Percentiles rank a stretch among this genome's conserved stretches.
Evolutionary conservation across 257 asterid species (phyloP).

Genomic region (Lycium ferocissimum): DNA sequence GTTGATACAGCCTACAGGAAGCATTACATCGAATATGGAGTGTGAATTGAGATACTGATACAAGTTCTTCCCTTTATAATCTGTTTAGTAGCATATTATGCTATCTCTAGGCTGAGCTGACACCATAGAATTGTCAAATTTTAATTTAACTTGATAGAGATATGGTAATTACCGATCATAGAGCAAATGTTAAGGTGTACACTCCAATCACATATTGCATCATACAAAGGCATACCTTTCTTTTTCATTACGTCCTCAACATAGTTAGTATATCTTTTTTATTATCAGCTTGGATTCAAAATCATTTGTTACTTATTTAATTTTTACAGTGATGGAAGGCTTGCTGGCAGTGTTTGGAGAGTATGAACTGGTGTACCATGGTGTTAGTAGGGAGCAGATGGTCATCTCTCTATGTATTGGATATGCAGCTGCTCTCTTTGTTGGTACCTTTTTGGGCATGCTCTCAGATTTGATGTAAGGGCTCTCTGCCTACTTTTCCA

Average conservation of each 20-base stretch:
- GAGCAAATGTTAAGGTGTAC: not conserved
- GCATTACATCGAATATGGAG: not conserved
- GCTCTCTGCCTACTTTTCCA: slow-evolving; percentile 21
- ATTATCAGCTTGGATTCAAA: slow-evolving; percentile 24
- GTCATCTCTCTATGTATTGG: slow-evolving; percentile 62
- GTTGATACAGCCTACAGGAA: not conserved
- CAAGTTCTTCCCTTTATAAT: not conserved
- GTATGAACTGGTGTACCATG: slow-evolving; percentile 69
- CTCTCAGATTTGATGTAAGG: slow-evolving; percentile 85
- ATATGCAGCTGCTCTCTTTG: slow-evolving; percentile 58
- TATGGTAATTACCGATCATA: slow-evolving; percentile 11
- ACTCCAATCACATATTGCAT: not conserved
- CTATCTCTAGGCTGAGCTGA: not conserved
- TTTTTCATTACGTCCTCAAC: not conserved
- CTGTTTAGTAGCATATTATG: not conserved
- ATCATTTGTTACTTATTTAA: not conserved
- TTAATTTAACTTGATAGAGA: not conserved
- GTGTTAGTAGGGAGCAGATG: slow-evolving; percentile 71
- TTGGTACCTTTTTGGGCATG: slow-evolving; percentile 75
- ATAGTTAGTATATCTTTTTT: slow-evolving; percentile 17
- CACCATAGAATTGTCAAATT: not conserved
- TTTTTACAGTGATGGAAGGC: slow-evolving; percentile 69
- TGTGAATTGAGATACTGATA: not conserved
- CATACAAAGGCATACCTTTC: not conserved
- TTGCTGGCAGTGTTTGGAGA: slow-evolving; percentile 85